Base-by-base conservation (phyloP, 1,284 basidiomycete species). In the Earliella scabrosa region DNA sequence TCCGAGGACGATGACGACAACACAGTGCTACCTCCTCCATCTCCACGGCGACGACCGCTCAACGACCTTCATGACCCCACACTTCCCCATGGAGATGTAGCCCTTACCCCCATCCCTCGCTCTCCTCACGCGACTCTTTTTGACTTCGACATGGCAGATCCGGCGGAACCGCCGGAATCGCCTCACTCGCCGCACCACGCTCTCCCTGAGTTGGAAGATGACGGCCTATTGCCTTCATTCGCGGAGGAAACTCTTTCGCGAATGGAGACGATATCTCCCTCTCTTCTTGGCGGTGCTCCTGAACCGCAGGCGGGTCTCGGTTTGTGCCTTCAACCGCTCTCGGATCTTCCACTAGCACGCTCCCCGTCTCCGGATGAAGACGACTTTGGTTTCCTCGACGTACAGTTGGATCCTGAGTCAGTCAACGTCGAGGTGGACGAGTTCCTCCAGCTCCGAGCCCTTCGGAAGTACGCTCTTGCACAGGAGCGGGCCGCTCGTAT, bases 311-410 rank as follows among this genome's bases (percentile, higher is more conserved):
- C 53, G 10, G 66, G 67, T 4, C 59, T 69, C 8, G 65, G 68
- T 16, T 59, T 69, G 8, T 66, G 65, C 51, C 58, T 68, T 4
- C 62, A 59, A 39, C 56, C 62, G 4, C 49, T 59, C 36, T 64
- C 63, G 35, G 68, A 68, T 43, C 65, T 65, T 9, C 74, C 75
- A 1, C 60, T 74, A 8, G 73, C 71, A 1, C 79, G 78, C 26
- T 80, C 80, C 1, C 79, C 78, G 1, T 81, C 79, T 0, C 80
- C 79, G 0, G 78, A 80, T 46, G 74, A 78, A 53, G 64, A 78
- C 46, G 74, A 76, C 56, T 50, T 68, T 47, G 63, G 68, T 18
- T 63, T 73, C 34, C 62, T 75, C 56, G 57, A 74, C 23, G 68
- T 72, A 14, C 68, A 70, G 39, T 60, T 74, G n/a, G 76, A 81